These are phyloP conservation scores for Colletotrichum melonis DNA, from an alignment of 2,329 filamentous ascomycete genomes.

Conservation along the genomic window DNA sequence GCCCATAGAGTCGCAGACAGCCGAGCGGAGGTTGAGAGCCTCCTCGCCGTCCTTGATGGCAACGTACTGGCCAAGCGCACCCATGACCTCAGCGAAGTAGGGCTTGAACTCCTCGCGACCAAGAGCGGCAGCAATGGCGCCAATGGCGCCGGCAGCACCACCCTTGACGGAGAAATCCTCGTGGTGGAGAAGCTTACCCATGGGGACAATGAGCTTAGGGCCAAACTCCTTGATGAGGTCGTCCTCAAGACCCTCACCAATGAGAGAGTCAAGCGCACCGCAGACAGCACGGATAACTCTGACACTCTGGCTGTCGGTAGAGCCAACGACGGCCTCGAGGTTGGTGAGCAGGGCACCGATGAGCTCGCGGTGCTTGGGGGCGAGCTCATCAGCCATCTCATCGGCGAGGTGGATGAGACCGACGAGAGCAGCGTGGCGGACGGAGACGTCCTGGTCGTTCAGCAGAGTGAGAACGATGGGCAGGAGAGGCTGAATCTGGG, in stretches of 20 bases:
- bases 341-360: conserved; percentile 90
- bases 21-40: conserved; percentile 88
- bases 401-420: conserved; percentile 91
- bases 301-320: conserved; percentile 79
- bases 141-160: conserved; percentile 87
- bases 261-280: conserved; percentile 89
- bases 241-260: conserved; percentile 85
- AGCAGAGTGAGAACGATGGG: conserved; percentile 87
- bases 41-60: conserved; percentile 89
- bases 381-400: conserved; percentile 91
- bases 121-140: conserved; percentile 88
- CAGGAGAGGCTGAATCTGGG: conserved; percentile 87
- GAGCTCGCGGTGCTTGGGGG: conserved; percentile 84
- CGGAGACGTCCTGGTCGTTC: conserved; percentile 83
- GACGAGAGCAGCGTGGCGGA: conserved; percentile 88
- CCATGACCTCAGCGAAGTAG: conserved; percentile 94
- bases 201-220: conserved; percentile 82
- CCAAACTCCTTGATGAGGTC: conserved; percentile 87
- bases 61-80: conserved; percentile 85
- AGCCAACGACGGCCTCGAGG: conserved; percentile 81
- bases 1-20: conserved; percentile 92
- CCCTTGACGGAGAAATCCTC: conserved; percentile 91
- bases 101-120: conserved; percentile 86
- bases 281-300: conserved; percentile 91
- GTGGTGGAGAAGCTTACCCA: conserved; percentile 86